Evolutionary conservation across 768 basidiomycete genomes (phyloP).

Genomic region (Guyanaporus albipodus): DNA sequence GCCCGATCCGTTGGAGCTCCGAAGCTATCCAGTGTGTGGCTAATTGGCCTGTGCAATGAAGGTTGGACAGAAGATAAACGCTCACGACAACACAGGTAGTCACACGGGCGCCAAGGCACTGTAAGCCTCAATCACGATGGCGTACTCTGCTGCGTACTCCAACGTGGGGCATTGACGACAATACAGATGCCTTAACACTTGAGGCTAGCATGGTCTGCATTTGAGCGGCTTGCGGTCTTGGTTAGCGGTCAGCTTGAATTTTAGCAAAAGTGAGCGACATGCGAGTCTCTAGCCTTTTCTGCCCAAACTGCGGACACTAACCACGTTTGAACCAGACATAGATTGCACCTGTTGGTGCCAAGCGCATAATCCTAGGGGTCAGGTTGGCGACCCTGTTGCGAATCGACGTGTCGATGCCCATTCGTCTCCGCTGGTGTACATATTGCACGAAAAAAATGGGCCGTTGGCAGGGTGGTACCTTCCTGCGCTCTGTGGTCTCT

Average conservation of each 20-base stretch:
- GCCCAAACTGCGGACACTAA: slow-evolving; percentile 60
- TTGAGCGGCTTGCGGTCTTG: slow-evolving; percentile 42
- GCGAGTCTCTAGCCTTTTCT: slow-evolving; percentile 54
- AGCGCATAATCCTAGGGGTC: background rate
- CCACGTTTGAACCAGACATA: no score
- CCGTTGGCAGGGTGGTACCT: slow-evolving; percentile 37
- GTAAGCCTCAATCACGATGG: slow-evolving; percentile 71
- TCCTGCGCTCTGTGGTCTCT: slow-evolving; percentile 58
- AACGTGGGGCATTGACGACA: slow-evolving; percentile 49
- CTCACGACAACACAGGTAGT: background rate
- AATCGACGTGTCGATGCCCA: slow-evolving; percentile 52
- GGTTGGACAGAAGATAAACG: background rate
- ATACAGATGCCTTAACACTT: slow-evolving; percentile 48
- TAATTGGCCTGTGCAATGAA: slow-evolving; percentile 48
- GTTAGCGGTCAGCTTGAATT: slow-evolving; percentile 61
- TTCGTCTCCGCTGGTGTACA: slow-evolving; percentile 51
- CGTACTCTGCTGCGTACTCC: slow-evolving; percentile 51
- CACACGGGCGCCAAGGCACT: slow-evolving; percentile 54
- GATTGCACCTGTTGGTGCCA: no score
- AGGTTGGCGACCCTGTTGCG: slow-evolving; percentile 54
- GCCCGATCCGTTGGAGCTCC: slow-evolving; percentile 60
- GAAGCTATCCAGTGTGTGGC: slow-evolving; percentile 47
- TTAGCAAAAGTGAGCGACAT: slow-evolving; percentile 54
- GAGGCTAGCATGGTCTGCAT: background rate
- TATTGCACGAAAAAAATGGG: slow-evolving; percentile 55